These are phyloP conservation scores for Sphaerulina musiva DNA, from an alignment of 2,329 filamentous ascomycete genomes.

Conservation along the genomic window DNA sequence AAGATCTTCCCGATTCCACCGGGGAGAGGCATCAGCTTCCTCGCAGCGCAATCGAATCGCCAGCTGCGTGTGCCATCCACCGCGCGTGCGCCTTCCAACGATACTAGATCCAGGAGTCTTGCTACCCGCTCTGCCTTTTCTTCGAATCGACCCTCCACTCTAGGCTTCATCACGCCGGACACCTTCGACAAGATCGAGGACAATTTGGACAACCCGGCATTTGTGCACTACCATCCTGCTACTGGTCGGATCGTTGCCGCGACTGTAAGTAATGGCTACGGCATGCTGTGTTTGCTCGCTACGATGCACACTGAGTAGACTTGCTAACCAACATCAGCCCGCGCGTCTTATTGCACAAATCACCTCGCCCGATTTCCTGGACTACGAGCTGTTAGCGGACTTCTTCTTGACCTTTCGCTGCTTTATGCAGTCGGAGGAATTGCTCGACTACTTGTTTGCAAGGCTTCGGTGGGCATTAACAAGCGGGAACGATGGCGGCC, in stretches of 20 bases:
- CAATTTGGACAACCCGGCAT: conserved; percentile 71
- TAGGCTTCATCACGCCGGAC: conserved; percentile 44
- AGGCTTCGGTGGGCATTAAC: conserved; percentile 80
- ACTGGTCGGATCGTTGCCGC: conserved; percentile 76
- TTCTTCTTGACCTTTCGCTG: conserved; percentile 94
- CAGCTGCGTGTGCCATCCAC: conserved; percentile 21
- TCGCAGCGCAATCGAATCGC: conserved; percentile 13
- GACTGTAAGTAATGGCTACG: conserved; percentile 43
- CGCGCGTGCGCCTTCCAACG: conserved; percentile 20
- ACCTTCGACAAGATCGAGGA: conserved; percentile 79
- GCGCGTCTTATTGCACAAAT: conserved; percentile 91
- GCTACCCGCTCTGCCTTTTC: conserved; percentile 6
- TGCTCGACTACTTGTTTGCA: conserved; percentile 77
- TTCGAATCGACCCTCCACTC: conserved; percentile 11
- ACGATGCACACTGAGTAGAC: background rate
- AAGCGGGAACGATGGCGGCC: conserved; percentile 68
- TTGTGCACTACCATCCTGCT: conserved; percentile 72
- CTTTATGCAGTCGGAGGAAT: conserved; percentile 69
- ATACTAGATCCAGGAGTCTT: conserved; percentile 6
- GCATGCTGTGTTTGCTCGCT: background rate
- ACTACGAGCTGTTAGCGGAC: conserved; percentile 94
- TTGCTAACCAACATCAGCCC: conserved; percentile 39
- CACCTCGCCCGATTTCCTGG: conserved; percentile 88
- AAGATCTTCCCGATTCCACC: conserved; percentile 41
- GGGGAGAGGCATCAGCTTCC: conserved; percentile 19